phyloP scores from a whole-genome alignment of 345 rosid genomes.

The Salix koriyanagi region DNA sequence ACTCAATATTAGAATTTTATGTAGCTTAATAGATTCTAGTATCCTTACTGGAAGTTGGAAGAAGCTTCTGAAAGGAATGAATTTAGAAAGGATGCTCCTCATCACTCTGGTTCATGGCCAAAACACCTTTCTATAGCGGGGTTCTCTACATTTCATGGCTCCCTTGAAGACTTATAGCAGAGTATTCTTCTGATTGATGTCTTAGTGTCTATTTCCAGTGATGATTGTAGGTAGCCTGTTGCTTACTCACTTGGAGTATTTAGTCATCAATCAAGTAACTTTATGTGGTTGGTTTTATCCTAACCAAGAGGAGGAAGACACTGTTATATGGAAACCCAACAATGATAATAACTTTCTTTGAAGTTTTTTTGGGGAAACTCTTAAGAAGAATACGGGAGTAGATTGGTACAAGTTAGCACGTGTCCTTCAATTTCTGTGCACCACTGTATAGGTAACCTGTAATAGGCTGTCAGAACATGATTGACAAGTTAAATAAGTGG shows the following conservation, averaged over 20 bases:
- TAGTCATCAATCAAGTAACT: not conserved
- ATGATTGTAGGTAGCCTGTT: not conserved
- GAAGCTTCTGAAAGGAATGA: not conserved
- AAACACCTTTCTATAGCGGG: not conserved
- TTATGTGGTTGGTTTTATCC: not conserved
- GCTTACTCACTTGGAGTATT: not conserved
- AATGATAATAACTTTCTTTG: too few relatives aligned
- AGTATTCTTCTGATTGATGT: not conserved
- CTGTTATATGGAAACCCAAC: not conserved
- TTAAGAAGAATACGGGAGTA: not conserved
- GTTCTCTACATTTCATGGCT: not conserved
- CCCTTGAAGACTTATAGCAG: not conserved
- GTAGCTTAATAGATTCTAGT: not conserved
- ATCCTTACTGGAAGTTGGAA: not conserved
- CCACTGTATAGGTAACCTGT: too few relatives aligned
- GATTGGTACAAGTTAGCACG: too few relatives aligned
- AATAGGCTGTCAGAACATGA: too few relatives aligned
- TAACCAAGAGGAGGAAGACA: not conserved
- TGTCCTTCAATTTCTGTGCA: too few relatives aligned
- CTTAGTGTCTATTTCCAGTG: not conserved
- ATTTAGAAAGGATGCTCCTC: not conserved
- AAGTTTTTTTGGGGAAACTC: not conserved
- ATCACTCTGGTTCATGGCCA: not conserved
- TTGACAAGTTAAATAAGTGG: too few relatives aligned
- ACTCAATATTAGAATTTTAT: too few relatives aligned